phyloP scores from a whole-genome alignment of 805 yeast genomes.

The Candida maesae region DNA sequence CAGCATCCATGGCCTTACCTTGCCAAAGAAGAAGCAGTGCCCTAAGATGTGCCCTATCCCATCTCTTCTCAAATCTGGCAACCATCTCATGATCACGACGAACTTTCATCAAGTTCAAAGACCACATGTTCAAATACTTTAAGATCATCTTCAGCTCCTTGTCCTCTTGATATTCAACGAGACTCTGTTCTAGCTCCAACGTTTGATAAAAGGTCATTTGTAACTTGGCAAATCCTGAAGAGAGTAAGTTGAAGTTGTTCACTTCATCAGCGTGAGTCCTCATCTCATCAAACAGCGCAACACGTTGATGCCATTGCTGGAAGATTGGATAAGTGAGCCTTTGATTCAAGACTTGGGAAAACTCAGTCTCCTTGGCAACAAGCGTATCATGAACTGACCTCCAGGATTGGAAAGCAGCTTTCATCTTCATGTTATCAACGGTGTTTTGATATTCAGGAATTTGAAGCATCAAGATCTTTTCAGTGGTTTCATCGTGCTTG shows the following conservation, averaged over 20 bases:
- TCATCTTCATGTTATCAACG: background rate
- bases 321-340: conserved; percentile 8
- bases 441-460: background rate
- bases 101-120: conserved; percentile 30
- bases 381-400: background rate
- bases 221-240: conserved; percentile 26
- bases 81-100: conserved; percentile 33
- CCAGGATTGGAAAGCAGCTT: conserved; percentile 13
- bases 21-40: conserved; percentile 36
- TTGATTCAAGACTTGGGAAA: background rate
- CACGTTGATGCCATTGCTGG: conserved; percentile 16
- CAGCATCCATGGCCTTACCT: conserved; percentile 12
- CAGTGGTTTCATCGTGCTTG: background rate
- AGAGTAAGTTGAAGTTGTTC: conserved; percentile 22
- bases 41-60: conserved; percentile 37
- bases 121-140: conserved; percentile 32
- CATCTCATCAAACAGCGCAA: conserved; percentile 10
- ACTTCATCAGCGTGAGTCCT: conserved; percentile 23
- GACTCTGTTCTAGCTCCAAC: conserved; percentile 15
- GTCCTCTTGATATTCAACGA: conserved; percentile 25
- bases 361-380: background rate
- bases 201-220: conserved; percentile 15
- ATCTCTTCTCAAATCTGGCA: conserved; percentile 31
- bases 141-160: conserved; percentile 21
- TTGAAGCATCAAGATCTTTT: background rate